A percentile compares a stretch with the other conserved stretches of the same genome.
Conservation (phyloP, 2,329 filamentous ascomycete genomes). For the Diaporthe humulicola region DNA sequence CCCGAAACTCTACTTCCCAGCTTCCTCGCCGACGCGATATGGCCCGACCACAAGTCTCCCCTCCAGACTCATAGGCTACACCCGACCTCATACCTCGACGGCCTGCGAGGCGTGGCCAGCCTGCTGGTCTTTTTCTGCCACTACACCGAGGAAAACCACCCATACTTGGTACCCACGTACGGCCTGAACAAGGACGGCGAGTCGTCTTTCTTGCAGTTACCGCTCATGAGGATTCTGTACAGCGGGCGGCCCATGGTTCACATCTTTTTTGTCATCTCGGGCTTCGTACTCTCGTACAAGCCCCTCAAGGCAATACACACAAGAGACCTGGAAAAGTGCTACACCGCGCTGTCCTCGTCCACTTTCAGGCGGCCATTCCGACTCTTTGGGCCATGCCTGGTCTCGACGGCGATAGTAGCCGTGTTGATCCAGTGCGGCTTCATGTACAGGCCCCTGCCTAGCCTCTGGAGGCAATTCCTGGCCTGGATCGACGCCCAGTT, state of each 20-base stretch:
- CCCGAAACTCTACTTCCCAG: constrained; percentile 49
- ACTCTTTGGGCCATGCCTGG: constrained; percentile 60
- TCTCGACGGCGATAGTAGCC: constrained; percentile 56
- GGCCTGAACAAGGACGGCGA: constrained; percentile 51
- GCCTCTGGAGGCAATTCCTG: constrained; percentile 47
- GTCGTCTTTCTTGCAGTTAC: constrained; percentile 57
- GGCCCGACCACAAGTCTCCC: constrained; percentile 47
- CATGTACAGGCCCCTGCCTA: constrained; percentile 45
- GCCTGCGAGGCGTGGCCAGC: constrained; percentile 62
- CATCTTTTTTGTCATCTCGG: constrained; percentile 66
- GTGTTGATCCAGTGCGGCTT: constrained; percentile 49
- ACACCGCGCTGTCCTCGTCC: constrained; percentile 58
- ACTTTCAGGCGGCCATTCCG: constrained; percentile 61
- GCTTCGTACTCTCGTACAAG: constrained; percentile 61
- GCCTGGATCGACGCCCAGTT: constrained; percentile 49
- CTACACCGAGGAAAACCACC: constrained; percentile 57
- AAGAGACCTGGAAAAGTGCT: constrained; percentile 53
- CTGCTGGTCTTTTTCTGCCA: constrained; percentile 63
- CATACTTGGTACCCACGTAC: constrained; percentile 51
- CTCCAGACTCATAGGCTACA: constrained; percentile 47
- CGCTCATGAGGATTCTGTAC: constrained; percentile 58
- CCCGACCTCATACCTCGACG: constrained; percentile 62
- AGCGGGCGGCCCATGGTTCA: constrained; percentile 63
- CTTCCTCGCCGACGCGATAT: constrained; percentile 50
- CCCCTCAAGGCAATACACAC: constrained; percentile 57